Conservation (phyloP, 1,139 yeast species). For the Taphrina pruni region DNA sequence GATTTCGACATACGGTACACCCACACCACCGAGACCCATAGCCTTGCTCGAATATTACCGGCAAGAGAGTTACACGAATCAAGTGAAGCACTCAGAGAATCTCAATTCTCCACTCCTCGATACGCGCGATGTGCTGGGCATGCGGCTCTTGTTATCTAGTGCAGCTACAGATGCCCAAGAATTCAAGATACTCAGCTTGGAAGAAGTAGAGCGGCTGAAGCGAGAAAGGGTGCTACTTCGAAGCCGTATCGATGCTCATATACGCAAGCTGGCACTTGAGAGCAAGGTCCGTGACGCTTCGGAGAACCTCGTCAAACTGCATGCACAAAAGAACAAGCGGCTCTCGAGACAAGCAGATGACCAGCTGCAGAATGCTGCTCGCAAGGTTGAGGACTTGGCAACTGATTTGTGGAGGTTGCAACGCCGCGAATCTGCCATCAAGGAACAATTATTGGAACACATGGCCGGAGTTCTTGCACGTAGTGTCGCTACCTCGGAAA, state of each 20-base stretch:
- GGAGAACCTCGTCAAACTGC: conserved; percentile 39
- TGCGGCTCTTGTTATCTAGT: conserved; percentile 34
- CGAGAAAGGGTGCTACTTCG: conserved; percentile 30
- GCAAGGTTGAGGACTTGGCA: conserved; percentile 43
- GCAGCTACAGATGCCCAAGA: conserved; percentile 39
- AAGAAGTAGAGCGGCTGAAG: conserved; percentile 39
- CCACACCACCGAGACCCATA: conserved; percentile 18
- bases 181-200: conserved; percentile 38
- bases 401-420: conserved; percentile 42
- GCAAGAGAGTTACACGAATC: not conserved
- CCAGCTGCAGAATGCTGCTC: conserved; percentile 33
- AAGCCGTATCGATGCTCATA: conserved; percentile 39
- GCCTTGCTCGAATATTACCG: conserved; percentile 11
- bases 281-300: conserved; percentile 42
- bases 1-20: conserved; percentile 26
- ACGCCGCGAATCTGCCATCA: conserved; percentile 36
- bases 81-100: not conserved
- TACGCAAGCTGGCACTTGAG: conserved; percentile 40
- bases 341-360: conserved; percentile 41
- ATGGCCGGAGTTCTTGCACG: conserved; percentile 40
- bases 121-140: conserved; percentile 11
- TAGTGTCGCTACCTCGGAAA: conserved; percentile 7
- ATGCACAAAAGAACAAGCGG: conserved; percentile 38
- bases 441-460: conserved; percentile 40
- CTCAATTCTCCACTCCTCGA: conserved; percentile 13